Conservation (phyloP, 805 yeast genomes). For the Scheffersomyces ergatensis region DNA sequence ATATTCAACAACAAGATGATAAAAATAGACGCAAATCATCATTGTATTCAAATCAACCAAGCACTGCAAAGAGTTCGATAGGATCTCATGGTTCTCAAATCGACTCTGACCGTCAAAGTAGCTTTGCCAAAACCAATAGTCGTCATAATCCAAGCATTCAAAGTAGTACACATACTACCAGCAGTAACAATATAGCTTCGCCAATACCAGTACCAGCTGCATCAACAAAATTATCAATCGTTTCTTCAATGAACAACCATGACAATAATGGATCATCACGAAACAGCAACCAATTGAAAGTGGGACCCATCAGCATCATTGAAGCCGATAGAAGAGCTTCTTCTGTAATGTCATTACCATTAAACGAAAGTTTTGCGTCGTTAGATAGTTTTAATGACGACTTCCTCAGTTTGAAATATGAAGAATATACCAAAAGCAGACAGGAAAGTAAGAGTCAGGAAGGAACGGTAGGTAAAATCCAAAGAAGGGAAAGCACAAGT, state of each 20-base stretch:
- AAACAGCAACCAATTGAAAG: slow-evolving; percentile 14
- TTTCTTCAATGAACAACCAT: background rate
- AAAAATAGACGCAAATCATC: slow-evolving; percentile 33
- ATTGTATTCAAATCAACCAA: slow-evolving; percentile 10
- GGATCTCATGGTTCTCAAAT: slow-evolving; percentile 1
- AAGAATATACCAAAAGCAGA: slow-evolving; percentile 23
- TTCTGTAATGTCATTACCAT: slow-evolving; percentile 68
- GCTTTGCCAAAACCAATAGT: background rate
- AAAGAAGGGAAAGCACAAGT: background rate
- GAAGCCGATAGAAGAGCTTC: slow-evolving; percentile 41
- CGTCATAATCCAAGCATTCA: background rate
- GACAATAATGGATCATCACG: background rate
- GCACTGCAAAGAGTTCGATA: slow-evolving; percentile 15
- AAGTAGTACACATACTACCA: background rate
- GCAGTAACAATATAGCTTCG: slow-evolving; percentile 6
- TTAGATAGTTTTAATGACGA: slow-evolving; percentile 68
- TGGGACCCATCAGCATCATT: slow-evolving; percentile 32
- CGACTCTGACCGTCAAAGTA: background rate
- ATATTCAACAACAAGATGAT: slow-evolving; percentile 39
- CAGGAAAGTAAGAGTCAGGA: slow-evolving; percentile 8
- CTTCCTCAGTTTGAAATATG: slow-evolving; percentile 40
- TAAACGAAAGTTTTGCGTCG: slow-evolving; percentile 76
- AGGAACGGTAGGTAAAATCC: background rate
- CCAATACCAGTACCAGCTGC: slow-evolving; percentile 14
- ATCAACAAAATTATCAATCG: background rate